Base-by-base conservation (phyloP, 805 yeast genomes). In the Yarrowia divulgata region DNA sequence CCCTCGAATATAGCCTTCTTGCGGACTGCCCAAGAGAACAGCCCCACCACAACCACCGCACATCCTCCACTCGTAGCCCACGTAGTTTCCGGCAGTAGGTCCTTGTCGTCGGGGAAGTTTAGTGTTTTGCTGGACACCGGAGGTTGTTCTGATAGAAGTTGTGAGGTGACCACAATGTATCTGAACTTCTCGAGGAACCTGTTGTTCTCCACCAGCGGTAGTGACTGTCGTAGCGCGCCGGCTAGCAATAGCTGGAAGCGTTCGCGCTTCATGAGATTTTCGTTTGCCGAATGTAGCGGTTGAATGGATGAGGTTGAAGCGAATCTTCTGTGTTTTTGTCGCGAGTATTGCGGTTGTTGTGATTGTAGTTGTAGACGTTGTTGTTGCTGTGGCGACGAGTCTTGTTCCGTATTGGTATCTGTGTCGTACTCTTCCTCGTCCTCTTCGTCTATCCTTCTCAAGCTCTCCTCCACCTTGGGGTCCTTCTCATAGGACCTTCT, bases 181-280 rank as follows among this genome's bases (percentile, higher is more conserved):
- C 85, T 80, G 71, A 85, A 84, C 71, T 85, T 85, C 69, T 86
- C 89, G 35, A 79, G 71, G 72, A 85, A 86, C 54, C 74, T 70
- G 34, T 71, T 52, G 16, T 75, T 77, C 69, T 80, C 83, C 19
- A 63, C 71, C 9, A 48, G 49, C 1, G 73, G 71, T 4, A 78
- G 73, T 13, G 62, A 67, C 45, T 76, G 69, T 58, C 71, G 69
- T 34, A 78, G 69, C 6, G 79, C 78, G 23, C 58, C 69, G 13
- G 74, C 70, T 1, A 78, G 37, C 48, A 75, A 58, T 14, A 60
- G 52, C 3, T 73, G 68, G 63, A 77, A 77, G 18, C 76, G 72
- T 29, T 69, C 71, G 43, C 72, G 68, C n/a, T 48, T 62, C 57
- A 70, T 46, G 39, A 58, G 39, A 13, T 55, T 40, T 10, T 68